Evolutionary conservation across 164 flowering plant species (phyloP).

Genomic region (Macadamia integrifolia): DNA sequence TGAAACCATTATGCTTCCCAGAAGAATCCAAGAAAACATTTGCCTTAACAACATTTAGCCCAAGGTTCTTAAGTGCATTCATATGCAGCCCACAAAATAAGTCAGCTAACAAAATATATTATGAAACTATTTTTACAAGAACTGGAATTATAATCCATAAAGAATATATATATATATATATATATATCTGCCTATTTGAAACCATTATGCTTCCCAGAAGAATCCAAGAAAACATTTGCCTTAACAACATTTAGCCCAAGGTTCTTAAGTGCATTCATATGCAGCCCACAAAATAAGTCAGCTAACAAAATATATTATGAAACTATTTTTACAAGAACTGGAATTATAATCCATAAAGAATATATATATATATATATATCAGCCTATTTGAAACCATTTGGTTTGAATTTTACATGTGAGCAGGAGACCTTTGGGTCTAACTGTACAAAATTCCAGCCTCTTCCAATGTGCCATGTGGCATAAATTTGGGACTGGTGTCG

Average conservation of each 20-base stretch:
- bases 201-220: constrained; percentile 98
- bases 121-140: background rate
- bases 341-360: too few relatives aligned
- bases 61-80: constrained; percentile 85
- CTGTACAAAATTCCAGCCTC: too few relatives aligned
- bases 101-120: background rate
- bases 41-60: constrained; percentile 92
- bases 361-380: too few relatives aligned
- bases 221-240: constrained; percentile 90
- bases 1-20: constrained; percentile 72
- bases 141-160: too few relatives aligned
- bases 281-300: constrained; percentile 21
- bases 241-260: constrained; percentile 92
- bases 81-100: constrained; percentile 47
- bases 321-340: background rate
- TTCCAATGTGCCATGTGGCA: too few relatives aligned
- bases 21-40: constrained; percentile 92
- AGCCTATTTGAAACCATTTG: too few relatives aligned
- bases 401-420: too few relatives aligned
- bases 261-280: constrained; percentile 89
- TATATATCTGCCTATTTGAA: too few relatives aligned
- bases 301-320: background rate
- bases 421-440: too few relatives aligned
- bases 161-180: too few relatives aligned
- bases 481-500: too few relatives aligned